Evolutionary conservation across 352 stramenopile genomes (phyloP).

Genomic region (Pythium brassicae): DNA sequence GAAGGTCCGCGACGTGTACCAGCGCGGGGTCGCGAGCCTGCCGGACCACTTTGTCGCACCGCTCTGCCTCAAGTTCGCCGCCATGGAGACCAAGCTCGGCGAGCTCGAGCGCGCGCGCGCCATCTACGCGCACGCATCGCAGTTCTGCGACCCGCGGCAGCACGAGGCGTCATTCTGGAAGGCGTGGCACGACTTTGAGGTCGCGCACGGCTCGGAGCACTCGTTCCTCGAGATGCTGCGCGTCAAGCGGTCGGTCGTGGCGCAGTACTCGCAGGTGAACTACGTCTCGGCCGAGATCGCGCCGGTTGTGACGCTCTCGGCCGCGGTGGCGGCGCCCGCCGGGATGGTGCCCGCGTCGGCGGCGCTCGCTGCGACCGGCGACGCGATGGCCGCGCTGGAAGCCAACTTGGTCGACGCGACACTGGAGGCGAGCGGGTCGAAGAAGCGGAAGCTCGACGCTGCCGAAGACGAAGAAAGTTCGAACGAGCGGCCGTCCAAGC

Average conservation of each 20-base stretch:
- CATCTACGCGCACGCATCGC: constrained; percentile 94
- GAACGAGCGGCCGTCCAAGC: constrained; percentile 76
- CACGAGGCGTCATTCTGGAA: constrained; percentile 95
- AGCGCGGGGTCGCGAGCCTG: constrained; percentile 93
- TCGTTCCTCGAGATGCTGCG: constrained; percentile 99
- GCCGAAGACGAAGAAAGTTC: constrained; percentile 44
- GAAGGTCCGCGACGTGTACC: constrained; percentile 96
- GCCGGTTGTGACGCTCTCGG: constrained; percentile 22
- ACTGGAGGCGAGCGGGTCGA: constrained; percentile 26
- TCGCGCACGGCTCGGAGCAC: constrained; percentile 95
- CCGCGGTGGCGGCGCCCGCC: constrained; percentile 14
- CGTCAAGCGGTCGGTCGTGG: constrained; percentile 96
- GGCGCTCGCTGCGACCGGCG: constrained; percentile 44
- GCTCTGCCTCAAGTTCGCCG: constrained; percentile 95
- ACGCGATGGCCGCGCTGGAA: constrained; percentile 89
- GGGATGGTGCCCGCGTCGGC: constrained; percentile 59
- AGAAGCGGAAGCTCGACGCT: constrained; percentile 61
- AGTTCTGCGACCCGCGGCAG: constrained; percentile 96
- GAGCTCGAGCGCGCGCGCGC: constrained; percentile 96
- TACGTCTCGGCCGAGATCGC: constrained; percentile 94
- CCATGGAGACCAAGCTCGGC: constrained; percentile 95
- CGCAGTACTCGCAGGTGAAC: constrained; percentile 95
- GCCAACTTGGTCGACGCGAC: constrained; percentile 54
- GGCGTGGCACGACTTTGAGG: constrained; percentile 95
- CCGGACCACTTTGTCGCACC: constrained; percentile 87